Evolutionary conservation across 2,329 filamentous ascomycete genomes (phyloP), one percentile per base, ranked within the genome.

Genomic region (Talaromyces atroroseus): DNA sequence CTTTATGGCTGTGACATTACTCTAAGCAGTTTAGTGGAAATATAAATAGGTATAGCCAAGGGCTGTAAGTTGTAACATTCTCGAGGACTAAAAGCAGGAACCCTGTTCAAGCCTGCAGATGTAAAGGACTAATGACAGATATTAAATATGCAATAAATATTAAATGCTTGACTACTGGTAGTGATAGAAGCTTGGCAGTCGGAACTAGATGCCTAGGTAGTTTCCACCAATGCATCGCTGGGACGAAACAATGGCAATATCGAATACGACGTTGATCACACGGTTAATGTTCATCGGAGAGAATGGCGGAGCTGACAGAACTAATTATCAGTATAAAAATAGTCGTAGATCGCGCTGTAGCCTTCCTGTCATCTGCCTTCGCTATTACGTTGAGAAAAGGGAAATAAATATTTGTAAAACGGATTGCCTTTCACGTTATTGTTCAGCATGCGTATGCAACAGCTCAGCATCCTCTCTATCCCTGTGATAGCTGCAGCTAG

Each of bases 241-340:
- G 12, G 40, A 36, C 21, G 24, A 29, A 20, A 46, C 24, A 6
- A 40, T 34, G 24, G 34, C 32, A 32, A 18, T 14, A 52, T 20
- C 6, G 20, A n/a, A 52, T 52, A 36, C 50, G 40, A 52, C 50
- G 12, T 45, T 44, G 49, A 45, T 52, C 38, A 26, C 23, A 52
- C 49, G 12, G 23, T 52, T 21, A 18, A 40, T 6, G 26, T 2
- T 51, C 16, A 20, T 14, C 6, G n/a, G 11, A 14, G 10, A 7
- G 29, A 16, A 3, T 32, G 24, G 18, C 36, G 12, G n/a, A 36
- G 11, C 40, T 14, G 18, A 18, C 18, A 20, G 11, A 1, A 24
- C 14, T 2, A 18, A 23, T 6, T 44, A 6, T 20, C 7, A 34
- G 49, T 34, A 52, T 52, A 44, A 45, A 23, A 52, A 34, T 11